A percentile compares a stretch with the other conserved stretches of the same genome.
These are phyloP conservation scores for Xylaria curta DNA, from an alignment of 495 filamentous ascomycete species.

Conservation along the genomic window DNA sequence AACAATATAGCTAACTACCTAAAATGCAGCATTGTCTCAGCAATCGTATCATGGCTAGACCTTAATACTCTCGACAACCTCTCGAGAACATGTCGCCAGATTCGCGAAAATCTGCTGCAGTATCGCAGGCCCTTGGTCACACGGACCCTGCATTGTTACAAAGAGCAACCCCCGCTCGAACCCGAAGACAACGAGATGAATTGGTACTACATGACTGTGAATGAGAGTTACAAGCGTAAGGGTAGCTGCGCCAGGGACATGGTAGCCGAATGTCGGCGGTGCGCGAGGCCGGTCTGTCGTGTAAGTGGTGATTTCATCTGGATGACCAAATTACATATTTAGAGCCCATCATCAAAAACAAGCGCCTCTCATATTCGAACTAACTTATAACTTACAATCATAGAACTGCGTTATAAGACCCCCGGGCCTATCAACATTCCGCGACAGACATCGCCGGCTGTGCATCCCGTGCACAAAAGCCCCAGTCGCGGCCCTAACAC, in stretches of 20 bases:
- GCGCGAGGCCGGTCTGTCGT: slow-evolving; percentile 76
- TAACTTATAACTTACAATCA: not conserved
- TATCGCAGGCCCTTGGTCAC: slow-evolving; percentile 73
- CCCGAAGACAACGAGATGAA: slow-evolving; percentile 56
- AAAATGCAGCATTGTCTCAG: slow-evolving; percentile 70
- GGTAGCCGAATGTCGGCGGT: slow-evolving; percentile 81
- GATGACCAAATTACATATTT: not conserved
- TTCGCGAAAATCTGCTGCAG: slow-evolving; percentile 75
- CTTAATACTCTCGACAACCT: slow-evolving; percentile 84
- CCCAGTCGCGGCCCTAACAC: slow-evolving; percentile 59
- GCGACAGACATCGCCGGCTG: slow-evolving; percentile 76
- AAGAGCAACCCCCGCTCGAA: slow-evolving; percentile 62
- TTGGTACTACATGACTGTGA: slow-evolving; percentile 57
- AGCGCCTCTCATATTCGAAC: not conserved
- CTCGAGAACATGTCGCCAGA: slow-evolving; percentile 78
- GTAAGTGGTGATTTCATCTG: slow-evolving; percentile 52
- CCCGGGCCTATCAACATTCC: slow-evolving; percentile 64
- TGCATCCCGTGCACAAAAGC: slow-evolving; percentile 74
- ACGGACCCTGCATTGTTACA: slow-evolving; percentile 78
- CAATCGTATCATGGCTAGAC: slow-evolving; percentile 76
- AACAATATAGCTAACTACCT: slow-evolving; percentile 37
- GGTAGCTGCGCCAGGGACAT: slow-evolving; percentile 82
- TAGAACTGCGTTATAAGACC: slow-evolving; percentile 88
- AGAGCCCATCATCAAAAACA: not conserved
- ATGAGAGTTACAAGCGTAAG: slow-evolving; percentile 61